Evolutionary conservation across 257 asterid genomes (phyloP), one percentile per base, ranked within the genome.

Genomic region (Striga asiatica): DNA sequence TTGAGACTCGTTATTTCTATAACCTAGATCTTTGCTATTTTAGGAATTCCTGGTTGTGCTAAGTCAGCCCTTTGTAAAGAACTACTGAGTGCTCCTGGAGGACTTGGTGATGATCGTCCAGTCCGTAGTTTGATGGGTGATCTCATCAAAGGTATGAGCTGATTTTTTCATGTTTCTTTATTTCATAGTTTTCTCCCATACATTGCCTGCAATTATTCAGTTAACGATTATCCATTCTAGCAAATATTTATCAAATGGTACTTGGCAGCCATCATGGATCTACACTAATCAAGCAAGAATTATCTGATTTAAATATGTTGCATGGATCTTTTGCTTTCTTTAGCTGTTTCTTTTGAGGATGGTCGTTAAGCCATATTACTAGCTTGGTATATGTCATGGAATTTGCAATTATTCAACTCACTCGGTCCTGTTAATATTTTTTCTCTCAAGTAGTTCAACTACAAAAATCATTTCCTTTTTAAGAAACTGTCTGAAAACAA

Each of bases 1-100:
- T 60, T 61, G 39, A 29, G 64, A 71, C 51, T 35, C 55, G 47
- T 74, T 54, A 64, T 48, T 73, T 47, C 54, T 49, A 48, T 68
- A 51, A 61, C 46, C 25, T 56, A 46, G 58, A 56, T 63, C n/a
- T 4, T 54, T 61, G 46, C 51, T 42, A 39, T 42, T 49, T 34
- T 70, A 87, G 98, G 98, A 66, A 84, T 91, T 74, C 96, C 98
- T 73, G 98, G 98, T 34, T 91, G 96, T 71, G 98, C 96, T 61
- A 91, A 91, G 79, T 91, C 98, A 24, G 96, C 94, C 20, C 94
- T 91, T 49, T 91, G 98, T 71, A 84, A 80, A 73, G 95, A 84
- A 69, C 80, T 91, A 66, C 29, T 84, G 70, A 71, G 35, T 71
- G 58, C 81, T 68, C 80, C 78, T 54, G 89, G 81, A 48, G 78